Base-by-base conservation (phyloP, 176 grass and related monocot genomes). In the Musa acuminata region DNA sequence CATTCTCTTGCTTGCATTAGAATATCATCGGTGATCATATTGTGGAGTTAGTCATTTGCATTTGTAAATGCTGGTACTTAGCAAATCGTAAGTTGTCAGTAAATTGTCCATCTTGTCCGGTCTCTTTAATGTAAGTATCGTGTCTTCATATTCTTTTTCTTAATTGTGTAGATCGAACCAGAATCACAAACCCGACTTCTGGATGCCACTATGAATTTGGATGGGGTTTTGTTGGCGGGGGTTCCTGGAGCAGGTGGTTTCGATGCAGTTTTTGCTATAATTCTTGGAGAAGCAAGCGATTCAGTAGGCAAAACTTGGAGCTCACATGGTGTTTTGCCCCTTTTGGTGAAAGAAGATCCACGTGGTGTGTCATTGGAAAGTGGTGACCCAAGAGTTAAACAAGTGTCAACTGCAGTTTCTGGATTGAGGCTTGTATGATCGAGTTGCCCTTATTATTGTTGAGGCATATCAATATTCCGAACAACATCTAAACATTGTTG, bases 181-280 rank as follows among this genome's bases (percentile, higher is more conserved):
- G 95, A 93, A 80, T 84, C 84, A 19, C 90, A 98, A 85, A 91
- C 84, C 54, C 80, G 76, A 55, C 76, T 98, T 78, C 8, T 98
- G 72, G 88, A 98, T 72, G 71, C 84, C 72, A 93, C 90, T 67
- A 89, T 93, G 90, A 84, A 91, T 58, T 83, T 86, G 77, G 90
- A 93, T 75, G 94, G 94, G 49, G 84, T 98, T 74, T 63, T 93
- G 73, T 89, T 98, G 49, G 88, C 94, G 75, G 94, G 90, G 77
- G 94, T 98, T 71, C 90, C 94, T 25, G 90, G 94, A 74, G 90
- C 90, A 64, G 90, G 90, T 79, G 94, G 94, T 16, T 93, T 86
- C 51, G 94, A 93, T 84, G 94, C 94, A 50, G 84, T 98, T 73
- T 93, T 93, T 78, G 89, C 90, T 6, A 75, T 93, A 67, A 81